Base-by-base conservation (phyloP, 441 rosid species). In the Erodium moschatum region DNA sequence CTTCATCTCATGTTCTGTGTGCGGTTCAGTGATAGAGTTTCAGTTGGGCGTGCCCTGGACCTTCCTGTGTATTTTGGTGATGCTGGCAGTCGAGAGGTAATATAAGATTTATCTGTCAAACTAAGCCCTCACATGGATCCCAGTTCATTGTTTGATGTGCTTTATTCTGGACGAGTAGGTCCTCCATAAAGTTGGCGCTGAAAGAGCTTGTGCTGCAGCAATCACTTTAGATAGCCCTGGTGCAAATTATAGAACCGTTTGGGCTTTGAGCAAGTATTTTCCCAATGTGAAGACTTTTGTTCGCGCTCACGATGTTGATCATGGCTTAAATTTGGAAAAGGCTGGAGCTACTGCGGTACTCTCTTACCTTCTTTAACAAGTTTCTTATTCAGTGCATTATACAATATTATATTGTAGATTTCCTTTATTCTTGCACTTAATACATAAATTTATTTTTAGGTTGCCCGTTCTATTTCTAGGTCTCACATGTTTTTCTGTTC, bases 1-100 rank as follows among this genome's bases (percentile, higher is more conserved):
- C 61, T 6, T 54, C 4, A 15, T 16, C 16, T 54, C 24, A 54
- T 54, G 20, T 16, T 54, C 3, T 54, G 21, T 54, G 6, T 16
- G 0, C 9, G 0, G 2, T 24, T 72, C 92, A 92, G 97, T 77
- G 98, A 93, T 76, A 87, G 98, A 81, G 98, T 93, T 79, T 85
- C 97, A 44, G 42, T 87, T 19, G 98, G 95, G 46, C 96, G 98
- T 73, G 89, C 97, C 71, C 76, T 93, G 81, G 98, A 88, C 77
- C 95, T 93, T 74, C 98, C 98, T 56, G 97, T 93, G 68, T 90
- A 83, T 80, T 93, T 93, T 68, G 98, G 98, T 75, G 98, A 93
- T 69, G 95, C 96, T 64, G 97, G 98, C 65, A 93, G 98, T 78
- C 85, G 88, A 79, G 98, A 93, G 96, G 98, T 92, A 84, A 80